phyloP scores from a whole-genome alignment of 768 basidiomycete species.

The Lactarius trivialis region DNA sequence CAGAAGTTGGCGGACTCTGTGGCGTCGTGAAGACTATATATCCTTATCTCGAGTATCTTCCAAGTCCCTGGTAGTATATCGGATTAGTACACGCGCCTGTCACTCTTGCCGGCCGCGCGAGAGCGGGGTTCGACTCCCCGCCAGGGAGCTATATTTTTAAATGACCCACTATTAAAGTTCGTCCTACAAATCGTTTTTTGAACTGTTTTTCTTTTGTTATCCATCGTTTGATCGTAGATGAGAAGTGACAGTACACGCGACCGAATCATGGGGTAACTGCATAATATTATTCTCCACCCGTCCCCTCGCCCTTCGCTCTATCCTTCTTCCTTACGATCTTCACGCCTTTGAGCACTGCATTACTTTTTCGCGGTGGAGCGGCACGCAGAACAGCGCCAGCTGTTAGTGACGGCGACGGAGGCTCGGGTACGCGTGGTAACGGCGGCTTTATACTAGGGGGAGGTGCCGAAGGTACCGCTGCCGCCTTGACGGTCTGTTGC shows the following conservation, averaged over 20 bases:
- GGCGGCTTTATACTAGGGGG: background rate
- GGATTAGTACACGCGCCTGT: conserved; percentile 24
- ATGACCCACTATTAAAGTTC: background rate
- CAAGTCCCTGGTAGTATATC: conserved; percentile 23
- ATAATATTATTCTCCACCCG: conserved; percentile 1
- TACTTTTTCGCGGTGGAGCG: conserved; percentile 2
- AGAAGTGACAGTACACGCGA: background rate
- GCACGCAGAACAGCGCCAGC: background rate
- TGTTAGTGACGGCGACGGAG: conserved; percentile 2
- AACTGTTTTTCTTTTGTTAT: background rate
- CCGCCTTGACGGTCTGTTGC: background rate
- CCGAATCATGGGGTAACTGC: background rate
- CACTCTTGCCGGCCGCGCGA: conserved; percentile 30
- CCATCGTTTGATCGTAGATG: background rate
- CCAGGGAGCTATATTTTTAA: conserved; percentile 28
- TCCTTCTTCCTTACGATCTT: conserved; percentile 28
- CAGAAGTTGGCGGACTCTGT: no score
- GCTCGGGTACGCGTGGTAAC: conserved; percentile 9
- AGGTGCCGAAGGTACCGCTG: background rate
- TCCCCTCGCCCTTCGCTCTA: conserved; percentile 4
- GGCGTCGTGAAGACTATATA: no score
- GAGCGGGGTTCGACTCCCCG: conserved; percentile 44
- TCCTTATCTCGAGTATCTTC: rapidly evolving
- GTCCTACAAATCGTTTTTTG: background rate
- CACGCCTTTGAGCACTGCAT: conserved; percentile 25